These are phyloP conservation scores for Petrea volubilis DNA, from an alignment of 257 asterid genomes.

Conservation along the genomic window DNA sequence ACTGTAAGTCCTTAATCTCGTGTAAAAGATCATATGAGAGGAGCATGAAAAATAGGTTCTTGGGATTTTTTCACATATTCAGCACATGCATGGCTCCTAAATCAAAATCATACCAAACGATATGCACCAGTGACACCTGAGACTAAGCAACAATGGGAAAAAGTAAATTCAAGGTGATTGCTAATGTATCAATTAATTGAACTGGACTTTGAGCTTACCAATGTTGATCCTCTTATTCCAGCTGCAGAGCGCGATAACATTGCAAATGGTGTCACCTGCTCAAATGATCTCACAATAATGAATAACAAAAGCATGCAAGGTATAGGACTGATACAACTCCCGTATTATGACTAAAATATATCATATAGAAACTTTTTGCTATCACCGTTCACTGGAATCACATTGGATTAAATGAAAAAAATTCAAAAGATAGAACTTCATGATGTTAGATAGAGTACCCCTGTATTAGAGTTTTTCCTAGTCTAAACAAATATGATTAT, in stretches of 20 bases:
- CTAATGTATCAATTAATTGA: neutral
- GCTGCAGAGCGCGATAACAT: conserved; percentile 95
- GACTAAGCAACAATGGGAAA: neutral
- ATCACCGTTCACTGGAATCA: neutral
- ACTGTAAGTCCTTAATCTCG: neutral
- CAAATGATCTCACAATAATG: conserved; percentile 19
- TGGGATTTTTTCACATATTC: neutral
- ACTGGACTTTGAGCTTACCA: conserved; percentile 48
- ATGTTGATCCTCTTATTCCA: conserved; percentile 95
- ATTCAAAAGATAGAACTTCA: neutral
- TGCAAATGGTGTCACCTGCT: conserved; percentile 94
- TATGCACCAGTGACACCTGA: conserved; percentile 2
- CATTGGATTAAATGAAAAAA: neutral
- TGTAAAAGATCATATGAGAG: neutral
- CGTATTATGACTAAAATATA: neutral
- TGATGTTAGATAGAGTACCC: neutral
- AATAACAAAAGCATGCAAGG: neutral
- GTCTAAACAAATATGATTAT: neutral
- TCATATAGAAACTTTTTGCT: neutral
- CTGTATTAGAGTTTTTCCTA: neutral
- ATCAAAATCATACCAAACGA: neutral
- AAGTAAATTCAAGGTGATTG: neutral
- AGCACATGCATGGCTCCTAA: neutral
- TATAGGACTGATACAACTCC: neutral
- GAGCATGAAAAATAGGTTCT: too few species aligned